These are phyloP conservation scores for Gaeumannomyces sp. DNA, from an alignment of 2,329 filamentous ascomycete species.

Conservation along the genomic window DNA sequence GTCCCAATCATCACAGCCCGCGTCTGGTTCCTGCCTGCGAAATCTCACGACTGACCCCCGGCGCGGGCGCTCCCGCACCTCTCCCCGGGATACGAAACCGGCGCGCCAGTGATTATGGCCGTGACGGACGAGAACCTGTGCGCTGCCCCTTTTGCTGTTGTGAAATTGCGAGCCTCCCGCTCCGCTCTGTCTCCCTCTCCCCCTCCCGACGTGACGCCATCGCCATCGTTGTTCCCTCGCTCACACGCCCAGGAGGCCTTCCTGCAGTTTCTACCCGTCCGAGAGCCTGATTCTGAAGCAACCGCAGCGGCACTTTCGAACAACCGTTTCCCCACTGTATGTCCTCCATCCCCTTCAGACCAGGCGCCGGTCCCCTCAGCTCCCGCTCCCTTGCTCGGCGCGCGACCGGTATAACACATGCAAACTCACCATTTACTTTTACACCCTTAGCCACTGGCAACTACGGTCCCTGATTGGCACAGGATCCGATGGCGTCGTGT, in stretches of 20 bases:
- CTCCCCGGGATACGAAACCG: background rate
- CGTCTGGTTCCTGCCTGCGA: background rate
- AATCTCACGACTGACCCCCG: background rate
- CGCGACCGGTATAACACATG: background rate
- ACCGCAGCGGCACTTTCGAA: conserved; percentile 61
- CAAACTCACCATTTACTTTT: conserved; percentile 1
- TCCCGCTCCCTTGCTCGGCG: background rate
- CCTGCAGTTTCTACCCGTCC: conserved; percentile 55
- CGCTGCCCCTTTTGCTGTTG: conserved; percentile 16
- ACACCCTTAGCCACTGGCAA: conserved; percentile 65
- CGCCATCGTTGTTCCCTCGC: background rate
- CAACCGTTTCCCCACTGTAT: conserved; percentile 60
- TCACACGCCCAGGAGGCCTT: conserved; percentile 12
- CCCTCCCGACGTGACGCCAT: conserved; percentile 12
- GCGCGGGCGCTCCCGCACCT: background rate
- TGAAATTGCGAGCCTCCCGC: background rate
- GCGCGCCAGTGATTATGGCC: conserved; percentile 37
- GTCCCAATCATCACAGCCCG: background rate
- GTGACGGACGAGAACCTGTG: conserved; percentile 48
- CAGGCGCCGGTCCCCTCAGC: conserved; percentile 2
- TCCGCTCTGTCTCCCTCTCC: background rate
- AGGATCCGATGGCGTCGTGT: conserved; percentile 69
- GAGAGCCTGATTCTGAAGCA: conserved; percentile 55
- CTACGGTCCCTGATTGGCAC: conserved; percentile 85
- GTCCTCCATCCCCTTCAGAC: conserved; percentile 20